Evolutionary conservation across 106 monocot genomes (phyloP), one percentile per base, ranked within the genome.

Genomic region (Allium cepa): DNA sequence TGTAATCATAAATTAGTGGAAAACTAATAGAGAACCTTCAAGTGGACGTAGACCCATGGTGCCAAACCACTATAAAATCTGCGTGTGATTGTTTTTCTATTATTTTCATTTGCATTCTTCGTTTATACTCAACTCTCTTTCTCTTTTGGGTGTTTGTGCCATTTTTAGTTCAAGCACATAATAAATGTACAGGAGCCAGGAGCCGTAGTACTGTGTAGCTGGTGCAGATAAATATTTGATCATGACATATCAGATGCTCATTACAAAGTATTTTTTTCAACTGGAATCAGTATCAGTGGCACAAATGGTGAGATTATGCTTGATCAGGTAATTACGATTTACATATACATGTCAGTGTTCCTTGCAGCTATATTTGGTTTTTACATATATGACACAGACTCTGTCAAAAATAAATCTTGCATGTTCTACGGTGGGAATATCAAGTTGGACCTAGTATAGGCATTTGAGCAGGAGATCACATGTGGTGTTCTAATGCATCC

Each of bases 261-360:
- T 69, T 90, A 90, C 62, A 90, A 85, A n/a, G 89, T 84, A 15
- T 90, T 62, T 55, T 90, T 10, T 90, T n/a, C 82, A 57, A 82
- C 89, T 8, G 89, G 86, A 11, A 77, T 86, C 62, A 82, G 76
- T 59, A 74, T 86, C 36, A 86, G 86, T 50, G 82, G 86, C 49
- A 82, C 85, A 62, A 90, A 90, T 70, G 89, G 89, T 47, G 89
- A 85, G 72, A 84, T 89, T 62, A 89, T 89, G 85, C 89, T 84
- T 28, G 89, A 84, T 45, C 89, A 89, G 82, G 89, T 85, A 68
- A 61, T 46, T 8, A 8, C 26, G 17, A 46, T 49, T n/a, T 67
- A 4, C 7, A 26, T 18, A 67, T 50, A 8, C 5, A 11, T 51
- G 28, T 51, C 3, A 53, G 27, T 26, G 16, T 53, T n/a, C 5